Evolutionary conservation across 805 yeast genomes (phyloP).

Genomic region (Sugiyamaella chiloensis): DNA sequence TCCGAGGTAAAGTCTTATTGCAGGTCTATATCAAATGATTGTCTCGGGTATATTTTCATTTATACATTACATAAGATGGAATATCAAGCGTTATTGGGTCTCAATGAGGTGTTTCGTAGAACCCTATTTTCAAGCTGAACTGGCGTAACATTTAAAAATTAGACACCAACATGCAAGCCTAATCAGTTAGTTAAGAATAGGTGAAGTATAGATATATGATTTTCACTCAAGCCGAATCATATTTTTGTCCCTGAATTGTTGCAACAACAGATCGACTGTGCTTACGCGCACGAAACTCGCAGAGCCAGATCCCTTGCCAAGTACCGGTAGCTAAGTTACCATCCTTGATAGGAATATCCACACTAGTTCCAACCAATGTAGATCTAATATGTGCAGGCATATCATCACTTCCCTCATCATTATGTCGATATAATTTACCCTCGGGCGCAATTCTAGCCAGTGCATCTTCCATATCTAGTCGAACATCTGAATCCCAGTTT

Average conservation of each 20-base stretch:
- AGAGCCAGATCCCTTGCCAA: slow-evolving; percentile 80
- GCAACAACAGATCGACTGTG: slow-evolving; percentile 69
- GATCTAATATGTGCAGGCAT: slow-evolving; percentile 81
- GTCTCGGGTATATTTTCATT: too few species aligned
- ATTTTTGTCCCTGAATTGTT: slow-evolving; percentile 59
- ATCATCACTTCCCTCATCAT: slow-evolving; percentile 76
- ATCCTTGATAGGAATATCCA: slow-evolving; percentile 65
- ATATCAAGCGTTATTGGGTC: too few species aligned
- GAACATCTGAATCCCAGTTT: slow-evolving; percentile 76
- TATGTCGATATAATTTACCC: slow-evolving; percentile 52
- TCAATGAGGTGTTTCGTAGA: too few species aligned
- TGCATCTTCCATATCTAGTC: slow-evolving; percentile 62
- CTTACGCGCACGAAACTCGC: slow-evolving; percentile 65
- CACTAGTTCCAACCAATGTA: slow-evolving; percentile 54
- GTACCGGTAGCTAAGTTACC: slow-evolving; percentile 72
- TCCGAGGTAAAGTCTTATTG: too few species aligned
- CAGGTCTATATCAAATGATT: too few species aligned
- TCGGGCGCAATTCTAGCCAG: slow-evolving; percentile 70
- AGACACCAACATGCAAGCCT: too few species aligned
- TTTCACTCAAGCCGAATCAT: too few species aligned
- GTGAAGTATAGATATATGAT: too few species aligned
- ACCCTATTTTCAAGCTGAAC: too few species aligned
- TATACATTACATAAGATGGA: too few species aligned
- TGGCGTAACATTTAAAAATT: too few species aligned
- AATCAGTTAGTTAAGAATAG: too few species aligned